These are phyloP conservation scores for Corylus heterophylla DNA, from an alignment of 306 rosid genomes.

Conservation along the genomic window DNA sequence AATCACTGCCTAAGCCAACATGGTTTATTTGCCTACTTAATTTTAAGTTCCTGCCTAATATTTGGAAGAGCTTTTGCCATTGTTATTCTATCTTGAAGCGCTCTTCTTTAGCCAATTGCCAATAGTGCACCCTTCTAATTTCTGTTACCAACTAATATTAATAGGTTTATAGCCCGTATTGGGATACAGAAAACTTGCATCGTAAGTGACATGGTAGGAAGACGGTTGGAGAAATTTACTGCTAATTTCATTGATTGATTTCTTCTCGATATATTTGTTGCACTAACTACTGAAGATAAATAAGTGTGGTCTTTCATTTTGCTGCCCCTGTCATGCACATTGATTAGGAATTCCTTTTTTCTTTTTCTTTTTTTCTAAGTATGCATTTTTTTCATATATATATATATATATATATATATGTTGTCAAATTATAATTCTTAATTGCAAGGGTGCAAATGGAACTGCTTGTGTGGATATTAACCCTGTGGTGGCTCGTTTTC, in stretches of 20 bases:
- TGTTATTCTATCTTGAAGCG: neutral
- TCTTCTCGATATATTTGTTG: neutral
- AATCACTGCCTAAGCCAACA: neutral
- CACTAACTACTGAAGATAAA: neutral
- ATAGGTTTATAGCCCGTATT: neutral
- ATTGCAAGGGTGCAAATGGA: neutral
- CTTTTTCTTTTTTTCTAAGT: neutral
- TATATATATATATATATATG: neutral
- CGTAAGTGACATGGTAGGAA: neutral
- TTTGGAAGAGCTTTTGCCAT: neutral
- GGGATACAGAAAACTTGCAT: neutral
- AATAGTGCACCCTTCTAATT: neutral
- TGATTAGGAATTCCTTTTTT: neutral
- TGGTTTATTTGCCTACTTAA: neutral
- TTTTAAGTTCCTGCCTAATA: neutral
- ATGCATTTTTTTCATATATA: neutral
- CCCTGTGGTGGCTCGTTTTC: neutral
- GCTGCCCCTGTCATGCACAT: neutral
- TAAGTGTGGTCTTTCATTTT: neutral
- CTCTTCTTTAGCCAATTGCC: conserved; percentile 4
- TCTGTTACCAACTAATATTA: neutral
- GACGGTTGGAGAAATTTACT: neutral
- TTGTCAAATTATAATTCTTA: neutral
- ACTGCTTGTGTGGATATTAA: neutral
- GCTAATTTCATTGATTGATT: neutral